phyloP scores from a whole-genome alignment of 2,329 filamentous ascomycete genomes.

The Hymenoscyphus fraxineus region DNA sequence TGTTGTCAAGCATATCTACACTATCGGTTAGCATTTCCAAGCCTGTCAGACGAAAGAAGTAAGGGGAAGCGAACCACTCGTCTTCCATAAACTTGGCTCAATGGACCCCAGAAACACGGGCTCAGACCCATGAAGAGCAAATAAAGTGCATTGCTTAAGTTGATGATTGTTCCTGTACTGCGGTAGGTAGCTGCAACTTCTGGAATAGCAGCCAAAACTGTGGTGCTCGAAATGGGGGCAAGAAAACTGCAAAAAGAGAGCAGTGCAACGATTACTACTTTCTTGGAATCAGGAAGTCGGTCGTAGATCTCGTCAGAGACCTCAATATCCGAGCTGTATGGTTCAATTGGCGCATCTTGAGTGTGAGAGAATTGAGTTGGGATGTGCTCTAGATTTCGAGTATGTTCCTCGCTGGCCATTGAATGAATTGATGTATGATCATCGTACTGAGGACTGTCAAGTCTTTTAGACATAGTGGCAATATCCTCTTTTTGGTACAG shows the following conservation, averaged over 20 bases:
- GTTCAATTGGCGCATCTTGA: slow-evolving; percentile 32
- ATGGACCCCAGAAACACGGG: slow-evolving; percentile 68
- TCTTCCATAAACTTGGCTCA: slow-evolving; percentile 63
- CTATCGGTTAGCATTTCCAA: neutral
- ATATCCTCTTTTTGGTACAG: slow-evolving; percentile 11
- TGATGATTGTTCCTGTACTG: slow-evolving; percentile 67
- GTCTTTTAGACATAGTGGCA: slow-evolving; percentile 23
- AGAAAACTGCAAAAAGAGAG: slow-evolving; percentile 73
- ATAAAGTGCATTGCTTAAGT: slow-evolving; percentile 71
- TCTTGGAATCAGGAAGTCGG: slow-evolving; percentile 57
- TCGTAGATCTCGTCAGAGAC: slow-evolving; percentile 57
- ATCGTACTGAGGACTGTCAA: slow-evolving; percentile 13
- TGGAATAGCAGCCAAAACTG: slow-evolving; percentile 68
- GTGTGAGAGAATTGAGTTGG: slow-evolving; percentile 29
- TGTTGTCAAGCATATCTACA: slow-evolving; percentile 55
- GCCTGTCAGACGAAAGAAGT: neutral
- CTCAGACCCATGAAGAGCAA: slow-evolving; percentile 69
- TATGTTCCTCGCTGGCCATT: slow-evolving; percentile 15
- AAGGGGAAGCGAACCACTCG: slow-evolving; percentile 44
- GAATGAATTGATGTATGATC: slow-evolving; percentile 24
- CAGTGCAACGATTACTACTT: slow-evolving; percentile 63
- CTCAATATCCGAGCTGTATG: slow-evolving; percentile 27
- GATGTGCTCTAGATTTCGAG: slow-evolving; percentile 20
- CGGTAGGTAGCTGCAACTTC: slow-evolving; percentile 65
- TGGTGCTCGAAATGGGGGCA: slow-evolving; percentile 70